Evolutionary conservation across 805 yeast genomes (phyloP), one percentile per base, ranked within the genome.

Genomic region (Ogataea angusta): DNA sequence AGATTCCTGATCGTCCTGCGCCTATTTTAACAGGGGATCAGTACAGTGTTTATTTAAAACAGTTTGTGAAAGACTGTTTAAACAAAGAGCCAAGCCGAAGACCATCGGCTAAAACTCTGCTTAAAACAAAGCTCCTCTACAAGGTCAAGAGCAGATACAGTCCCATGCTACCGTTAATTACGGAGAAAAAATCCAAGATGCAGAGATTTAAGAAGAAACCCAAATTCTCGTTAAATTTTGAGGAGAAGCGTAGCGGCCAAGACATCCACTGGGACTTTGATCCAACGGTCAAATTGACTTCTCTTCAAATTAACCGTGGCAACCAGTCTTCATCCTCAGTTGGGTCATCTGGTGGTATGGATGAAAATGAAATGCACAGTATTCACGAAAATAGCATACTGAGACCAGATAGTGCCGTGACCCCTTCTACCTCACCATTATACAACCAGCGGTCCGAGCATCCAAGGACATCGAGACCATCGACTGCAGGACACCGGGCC

Each of bases 11-110:
- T 30, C 63, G 70, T 16, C 73, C 75, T 6, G 76, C 95, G 0
- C 95, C 96, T 0, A 49, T 55, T 14, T 70, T 77, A 27, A 64
- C 58, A 6, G 82, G 80, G 0, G 56, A 60, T 3, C 43, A 42
- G 12, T 71, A 64, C 46, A 66, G 78, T 48, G 68, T 64, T 26
- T 59, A 64, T 51, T 53, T 74, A 26, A 76, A 69, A 43, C 69
- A 68, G 41, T 85, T 91, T 62, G 78, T 84, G 22, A 65, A 68
- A 23, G 64, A 66, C 34, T 89, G 96, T 57, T 64, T 91, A 44
- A 62, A 71, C 15, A 87, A 82, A 59, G 76, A 78, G 45, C 93
- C 95, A 1, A 46, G 47, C 2, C 56, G 67, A 42, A 71, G 98
- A 47, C 89, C 91, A 0, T 60, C 76, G 13, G 85, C 91, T 0